Conservation (phyloP, 1,284 basidiomycete species). For the Moesziomyces aphidis region DNA sequence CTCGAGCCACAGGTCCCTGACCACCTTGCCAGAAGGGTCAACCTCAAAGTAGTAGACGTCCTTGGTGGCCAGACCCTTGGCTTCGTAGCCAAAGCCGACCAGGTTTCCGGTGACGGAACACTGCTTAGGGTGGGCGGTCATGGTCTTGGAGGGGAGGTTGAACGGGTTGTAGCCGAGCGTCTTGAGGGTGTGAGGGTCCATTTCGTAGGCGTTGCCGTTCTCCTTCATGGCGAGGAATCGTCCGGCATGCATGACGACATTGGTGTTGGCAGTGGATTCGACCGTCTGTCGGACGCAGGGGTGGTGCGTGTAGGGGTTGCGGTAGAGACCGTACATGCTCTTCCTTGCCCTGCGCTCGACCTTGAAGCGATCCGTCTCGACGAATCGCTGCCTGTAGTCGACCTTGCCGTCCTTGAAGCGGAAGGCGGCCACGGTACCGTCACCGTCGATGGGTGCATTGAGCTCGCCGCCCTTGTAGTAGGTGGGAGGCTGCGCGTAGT, state of each 20-base stretch:
- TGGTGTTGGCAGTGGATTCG: conserved; percentile 39
- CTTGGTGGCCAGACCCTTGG: conserved; percentile 40
- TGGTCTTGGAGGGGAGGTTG: conserved; percentile 38
- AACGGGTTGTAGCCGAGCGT: conserved; percentile 44
- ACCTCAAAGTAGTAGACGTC: conserved; percentile 41
- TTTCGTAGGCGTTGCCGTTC: conserved; percentile 35
- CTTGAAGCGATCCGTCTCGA: conserved; percentile 42
- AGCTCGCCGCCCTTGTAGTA: conserved; percentile 29
- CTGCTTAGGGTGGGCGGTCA: conserved; percentile 47
- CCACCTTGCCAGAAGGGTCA: conserved; percentile 29
- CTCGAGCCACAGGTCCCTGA: conserved; percentile 42
- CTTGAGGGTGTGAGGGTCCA: conserved; percentile 45
- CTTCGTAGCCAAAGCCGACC: conserved; percentile 42
- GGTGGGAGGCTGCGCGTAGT: conserved; percentile 26
- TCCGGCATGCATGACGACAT: conserved; percentile 41
- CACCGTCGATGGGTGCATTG: conserved; percentile 41
- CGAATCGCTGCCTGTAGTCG: conserved; percentile 32
- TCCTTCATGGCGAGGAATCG: conserved; percentile 45
- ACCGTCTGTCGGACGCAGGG: conserved; percentile 37
- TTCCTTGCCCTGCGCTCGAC: conserved; percentile 29
- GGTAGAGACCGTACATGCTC: conserved; percentile 37
- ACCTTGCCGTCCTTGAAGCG: conserved; percentile 37
- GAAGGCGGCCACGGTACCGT: conserved; percentile 39
- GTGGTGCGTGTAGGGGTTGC: conserved; percentile 41
- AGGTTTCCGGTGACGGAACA: conserved; percentile 37